phyloP scores from a whole-genome alignment of 1,139 yeast species.

The Torulaspora globosa region DNA sequence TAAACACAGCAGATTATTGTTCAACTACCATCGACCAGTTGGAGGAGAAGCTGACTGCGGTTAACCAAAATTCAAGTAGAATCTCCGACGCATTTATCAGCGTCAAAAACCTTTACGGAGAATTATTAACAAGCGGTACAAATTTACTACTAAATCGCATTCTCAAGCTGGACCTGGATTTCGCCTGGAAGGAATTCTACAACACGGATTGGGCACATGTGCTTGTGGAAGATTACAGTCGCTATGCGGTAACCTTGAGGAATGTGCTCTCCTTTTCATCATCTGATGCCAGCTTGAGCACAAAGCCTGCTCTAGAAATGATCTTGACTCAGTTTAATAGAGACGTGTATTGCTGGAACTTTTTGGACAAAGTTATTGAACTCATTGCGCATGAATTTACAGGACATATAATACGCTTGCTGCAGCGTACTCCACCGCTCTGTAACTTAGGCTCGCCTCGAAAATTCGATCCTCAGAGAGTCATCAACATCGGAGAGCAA shows the following conservation, averaged over 20 bases:
- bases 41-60: slow-evolving; percentile 56
- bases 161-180: slow-evolving; percentile 52
- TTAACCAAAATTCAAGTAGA: slow-evolving; percentile 43
- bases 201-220: slow-evolving; percentile 72
- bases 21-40: slow-evolving; percentile 73
- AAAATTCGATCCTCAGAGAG: slow-evolving; percentile 45
- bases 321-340: slow-evolving; percentile 63
- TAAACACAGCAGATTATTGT: slow-evolving; percentile 89
- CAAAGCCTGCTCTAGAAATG: slow-evolving; percentile 30
- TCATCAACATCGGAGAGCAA: slow-evolving; percentile 77
- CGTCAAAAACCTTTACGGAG: slow-evolving; percentile 54
- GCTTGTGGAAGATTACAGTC: slow-evolving; percentile 65
- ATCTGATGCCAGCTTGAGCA: slow-evolving; percentile 6
- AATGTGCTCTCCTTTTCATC: slow-evolving; percentile 44
- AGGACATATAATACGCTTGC: slow-evolving; percentile 50
- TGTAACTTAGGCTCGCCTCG: slow-evolving; percentile 22
- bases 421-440: slow-evolving; percentile 31
- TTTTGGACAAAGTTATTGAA: slow-evolving; percentile 76
- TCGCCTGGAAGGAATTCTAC: slow-evolving; percentile 81
- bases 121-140: slow-evolving; percentile 57
- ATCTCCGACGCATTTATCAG: slow-evolving; percentile 48
- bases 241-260: slow-evolving; percentile 60
- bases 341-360: slow-evolving; percentile 65
- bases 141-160: slow-evolving; percentile 56
- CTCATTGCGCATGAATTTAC: slow-evolving; percentile 54